Evolutionary conservation across 306 rosid species (phyloP).

Genomic region (Inga leiocalycina): DNA sequence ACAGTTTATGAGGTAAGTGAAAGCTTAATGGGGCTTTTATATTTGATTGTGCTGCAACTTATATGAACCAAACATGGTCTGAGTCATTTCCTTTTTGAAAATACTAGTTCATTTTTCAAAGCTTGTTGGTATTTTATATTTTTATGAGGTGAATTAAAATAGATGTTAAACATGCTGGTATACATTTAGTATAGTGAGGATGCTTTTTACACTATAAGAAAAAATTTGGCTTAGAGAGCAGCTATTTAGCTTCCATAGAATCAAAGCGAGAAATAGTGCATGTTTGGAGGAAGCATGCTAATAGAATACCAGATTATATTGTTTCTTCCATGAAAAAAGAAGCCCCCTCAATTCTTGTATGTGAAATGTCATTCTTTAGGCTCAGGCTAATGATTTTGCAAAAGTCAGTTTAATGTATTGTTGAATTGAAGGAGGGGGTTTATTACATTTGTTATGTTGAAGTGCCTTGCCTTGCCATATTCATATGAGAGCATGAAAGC

Average conservation of each 20-base stretch:
- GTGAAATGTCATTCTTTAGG: background rate
- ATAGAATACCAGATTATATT: background rate
- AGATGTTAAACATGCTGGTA: background rate
- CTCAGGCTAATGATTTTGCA: background rate
- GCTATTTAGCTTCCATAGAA: background rate
- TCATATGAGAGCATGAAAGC: background rate
- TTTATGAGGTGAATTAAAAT: background rate
- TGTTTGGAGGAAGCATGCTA: background rate
- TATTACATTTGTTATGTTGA: background rate
- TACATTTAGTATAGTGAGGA: background rate
- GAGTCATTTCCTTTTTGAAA: background rate
- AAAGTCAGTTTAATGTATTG: background rate
- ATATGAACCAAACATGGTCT: background rate
- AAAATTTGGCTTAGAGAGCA: background rate
- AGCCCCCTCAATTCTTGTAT: background rate
- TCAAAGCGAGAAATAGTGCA: background rate
- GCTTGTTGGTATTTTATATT: background rate
- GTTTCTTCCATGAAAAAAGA: background rate
- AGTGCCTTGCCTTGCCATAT: background rate
- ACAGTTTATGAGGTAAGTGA: slow-evolving; percentile 83
- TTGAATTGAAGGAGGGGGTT: background rate
- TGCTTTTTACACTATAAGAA: background rate
- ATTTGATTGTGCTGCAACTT: slow-evolving; percentile 28
- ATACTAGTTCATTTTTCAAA: background rate
- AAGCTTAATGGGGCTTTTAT: slow-evolving; percentile 25